Percentiles rank a stretch among this genome's conserved stretches.
phyloP scores from a whole-genome alignment of 352 stramenopile species.

The Pythium pyrilobum region DNA sequence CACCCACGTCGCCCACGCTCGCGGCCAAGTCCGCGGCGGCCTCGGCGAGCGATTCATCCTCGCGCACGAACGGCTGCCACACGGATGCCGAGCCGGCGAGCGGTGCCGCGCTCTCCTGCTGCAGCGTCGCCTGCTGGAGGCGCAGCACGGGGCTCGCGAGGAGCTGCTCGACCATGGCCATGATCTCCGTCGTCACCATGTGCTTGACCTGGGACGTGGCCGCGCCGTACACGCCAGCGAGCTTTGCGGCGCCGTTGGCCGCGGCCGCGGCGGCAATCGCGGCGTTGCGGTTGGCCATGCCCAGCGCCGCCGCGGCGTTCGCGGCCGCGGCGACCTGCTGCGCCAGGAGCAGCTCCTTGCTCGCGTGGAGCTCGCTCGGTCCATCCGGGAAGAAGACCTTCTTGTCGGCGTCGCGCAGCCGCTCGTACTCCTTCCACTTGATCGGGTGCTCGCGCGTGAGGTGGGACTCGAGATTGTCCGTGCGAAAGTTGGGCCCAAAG shows the following conservation, averaged over 20 bases:
- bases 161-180: conserved; percentile 39
- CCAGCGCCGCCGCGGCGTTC: conserved; percentile 8
- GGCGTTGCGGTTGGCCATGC: conserved; percentile 1
- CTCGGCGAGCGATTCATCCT: conserved; percentile 25
- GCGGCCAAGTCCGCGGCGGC: background rate
- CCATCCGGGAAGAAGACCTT: conserved; percentile 37
- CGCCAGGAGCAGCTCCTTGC: conserved; percentile 24
- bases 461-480: conserved; percentile 52
- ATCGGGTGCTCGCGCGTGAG: conserved; percentile 39
- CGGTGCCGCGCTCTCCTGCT: background rate
- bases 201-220: conserved; percentile 15
- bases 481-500: conserved; percentile 53
- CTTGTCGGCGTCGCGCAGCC: conserved; percentile 38
- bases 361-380: conserved; percentile 3
- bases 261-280: background rate
- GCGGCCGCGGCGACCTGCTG: conserved; percentile 13
- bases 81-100: background rate
- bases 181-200: conserved; percentile 23
- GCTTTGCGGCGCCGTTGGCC: background rate
- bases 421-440: conserved; percentile 50
- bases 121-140: conserved; percentile 7
- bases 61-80: conserved; percentile 32
- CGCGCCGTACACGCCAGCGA: background rate
- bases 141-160: conserved; percentile 19
- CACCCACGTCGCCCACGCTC: background rate